phyloP scores from a whole-genome alignment of 2,329 filamentous ascomycete species.

The Trichoderma atroviride region DNA sequence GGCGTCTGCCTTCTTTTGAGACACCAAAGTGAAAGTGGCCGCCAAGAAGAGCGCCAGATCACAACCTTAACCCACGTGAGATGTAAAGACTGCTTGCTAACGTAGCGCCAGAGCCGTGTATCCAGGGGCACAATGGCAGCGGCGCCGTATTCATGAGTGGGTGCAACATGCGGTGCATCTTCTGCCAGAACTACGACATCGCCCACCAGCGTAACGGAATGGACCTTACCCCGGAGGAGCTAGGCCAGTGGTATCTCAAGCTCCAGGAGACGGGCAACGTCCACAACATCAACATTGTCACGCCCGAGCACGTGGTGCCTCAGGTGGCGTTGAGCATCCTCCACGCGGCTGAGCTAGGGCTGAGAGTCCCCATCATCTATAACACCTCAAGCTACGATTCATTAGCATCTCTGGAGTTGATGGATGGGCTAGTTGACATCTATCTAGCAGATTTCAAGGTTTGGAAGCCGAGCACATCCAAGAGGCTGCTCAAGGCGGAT shows the following conservation, averaged over 20 bases:
- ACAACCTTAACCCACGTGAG: neutral
- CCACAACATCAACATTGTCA: constrained; percentile 90
- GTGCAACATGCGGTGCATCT: constrained; percentile 72
- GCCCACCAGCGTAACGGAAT: constrained; percentile 80
- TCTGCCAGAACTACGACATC: constrained; percentile 84
- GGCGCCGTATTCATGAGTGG: constrained; percentile 82
- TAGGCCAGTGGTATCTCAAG: constrained; percentile 83
- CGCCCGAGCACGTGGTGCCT: constrained; percentile 83
- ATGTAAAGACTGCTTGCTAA: constrained; percentile 11
- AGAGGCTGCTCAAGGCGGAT: constrained; percentile 74
- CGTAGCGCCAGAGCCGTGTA: constrained; percentile 65
- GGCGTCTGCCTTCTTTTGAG: constrained; percentile 9
- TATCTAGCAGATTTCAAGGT: constrained; percentile 90
- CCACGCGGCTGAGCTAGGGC: constrained; percentile 68
- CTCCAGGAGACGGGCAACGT: constrained; percentile 76
- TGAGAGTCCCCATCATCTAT: constrained; percentile 76
- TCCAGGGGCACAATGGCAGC: constrained; percentile 79
- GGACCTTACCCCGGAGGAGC: constrained; percentile 74
- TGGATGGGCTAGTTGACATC: constrained; percentile 81
- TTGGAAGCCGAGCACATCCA: constrained; percentile 68
- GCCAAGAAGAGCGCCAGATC: neutral
- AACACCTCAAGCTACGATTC: constrained; percentile 85
- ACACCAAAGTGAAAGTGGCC: neutral
- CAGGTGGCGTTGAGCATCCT: constrained; percentile 79
- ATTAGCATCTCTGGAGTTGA: constrained; percentile 67